Base-by-base conservation (phyloP, 345 rosid species). In the Boechera retrofracta region DNA sequence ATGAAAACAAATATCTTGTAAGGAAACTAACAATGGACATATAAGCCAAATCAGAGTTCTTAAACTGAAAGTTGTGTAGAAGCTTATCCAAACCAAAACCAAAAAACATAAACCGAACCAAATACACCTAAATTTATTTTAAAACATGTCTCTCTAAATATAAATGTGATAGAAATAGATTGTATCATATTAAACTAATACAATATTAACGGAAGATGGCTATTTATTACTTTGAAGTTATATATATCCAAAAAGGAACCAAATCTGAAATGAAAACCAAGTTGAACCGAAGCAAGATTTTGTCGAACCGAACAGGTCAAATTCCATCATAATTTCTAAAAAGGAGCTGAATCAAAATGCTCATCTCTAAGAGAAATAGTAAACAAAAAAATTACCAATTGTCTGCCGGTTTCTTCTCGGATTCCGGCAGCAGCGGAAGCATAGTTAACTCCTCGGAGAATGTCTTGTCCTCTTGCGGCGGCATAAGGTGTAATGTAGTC, bases 351-450 rank as follows among this genome's bases (percentile, higher is more conserved):
- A 45, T 1, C 3, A 16, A 72, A 72, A 62, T 38, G 69, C 42
- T 29, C 4, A 18, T 64, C 15, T 51, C 10, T 3, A 42, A 2
- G 1, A 32, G 26, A 54, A 47, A 33, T 21, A 39, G 29, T 44
- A 13, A 54, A 0, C 16, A 16, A 38, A 38, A 28, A 42, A 44
- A 0, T 33, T 79, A 91, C 97, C 89, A 92, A 76, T 65, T 90
- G 98, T 24, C 61, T 85, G 10, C 98, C 98, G 32, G 98, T 89
- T 78, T 92, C 98, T 28, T 86, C 91, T 67, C 89, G 82, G 58
- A 92, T 92, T 64, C 98, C 98, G 4, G 98, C 96, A 33, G 94
- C 98, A 3, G 92, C 98, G 0, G 98, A 92, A 33, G 98, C 98
- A 29, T 81, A 92, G 71, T 92, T 92, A 16, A 92, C 89, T 52